Conservation (phyloP, 169 alveolate genomes). For the Blepharisma undulans region DNA sequence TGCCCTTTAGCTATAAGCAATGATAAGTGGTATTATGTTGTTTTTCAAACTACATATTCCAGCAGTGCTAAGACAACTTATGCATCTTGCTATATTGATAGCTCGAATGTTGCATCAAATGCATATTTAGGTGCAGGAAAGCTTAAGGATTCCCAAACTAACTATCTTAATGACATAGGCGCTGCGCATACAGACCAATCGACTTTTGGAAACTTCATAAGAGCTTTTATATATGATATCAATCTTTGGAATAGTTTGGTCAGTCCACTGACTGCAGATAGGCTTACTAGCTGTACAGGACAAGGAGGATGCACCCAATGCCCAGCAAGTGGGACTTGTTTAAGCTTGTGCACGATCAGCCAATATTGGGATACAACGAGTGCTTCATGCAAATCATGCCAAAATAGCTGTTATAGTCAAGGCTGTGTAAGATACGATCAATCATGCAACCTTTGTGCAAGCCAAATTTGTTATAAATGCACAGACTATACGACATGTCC, state of each 20-base stretch:
- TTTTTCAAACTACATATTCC: not conserved
- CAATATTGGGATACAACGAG: not conserved
- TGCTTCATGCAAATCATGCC: not conserved
- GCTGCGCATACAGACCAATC: not conserved
- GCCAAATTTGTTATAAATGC: not conserved
- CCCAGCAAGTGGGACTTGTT: not conserved
- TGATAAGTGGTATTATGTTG: not conserved
- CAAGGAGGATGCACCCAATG: not conserved
- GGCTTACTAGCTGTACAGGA: not conserved
- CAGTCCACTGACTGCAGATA: not conserved
- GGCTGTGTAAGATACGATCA: constrained; percentile 6
- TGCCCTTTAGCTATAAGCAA: not conserved
- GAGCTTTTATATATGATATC: not conserved
- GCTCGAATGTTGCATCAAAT: not conserved
- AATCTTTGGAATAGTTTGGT: not conserved
- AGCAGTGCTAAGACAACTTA: not conserved
- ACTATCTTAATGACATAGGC: not conserved
- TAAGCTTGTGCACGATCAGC: not conserved
- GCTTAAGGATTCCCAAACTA: not conserved
- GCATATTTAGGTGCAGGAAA: not conserved
- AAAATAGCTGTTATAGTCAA: not conserved
- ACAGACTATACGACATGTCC: not conserved
- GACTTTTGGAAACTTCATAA: not conserved
- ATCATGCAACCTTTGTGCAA: not conserved
- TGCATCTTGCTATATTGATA: not conserved